These are phyloP conservation scores for Calamus simplicifolius DNA, from an alignment of 176 grass and related monocot species.

Conservation along the genomic window DNA sequence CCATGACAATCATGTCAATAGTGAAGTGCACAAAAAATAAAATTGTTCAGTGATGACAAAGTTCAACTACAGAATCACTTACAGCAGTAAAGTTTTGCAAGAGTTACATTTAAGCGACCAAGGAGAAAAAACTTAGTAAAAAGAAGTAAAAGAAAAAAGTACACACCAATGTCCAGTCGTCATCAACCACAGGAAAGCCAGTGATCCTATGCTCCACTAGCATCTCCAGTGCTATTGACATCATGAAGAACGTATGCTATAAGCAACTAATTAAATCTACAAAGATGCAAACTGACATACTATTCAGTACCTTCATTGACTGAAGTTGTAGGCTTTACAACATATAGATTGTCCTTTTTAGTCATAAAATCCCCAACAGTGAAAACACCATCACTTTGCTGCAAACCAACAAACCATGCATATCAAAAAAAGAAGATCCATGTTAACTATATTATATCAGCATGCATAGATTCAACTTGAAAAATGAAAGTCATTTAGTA, in stretches of 20 bases:
- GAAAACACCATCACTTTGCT: constrained; percentile 56
- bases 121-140: not conserved
- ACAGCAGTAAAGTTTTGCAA: not conserved
- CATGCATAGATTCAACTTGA: no score
- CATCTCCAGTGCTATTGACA: constrained; percentile 46
- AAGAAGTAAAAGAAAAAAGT: not conserved
- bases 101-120: not conserved
- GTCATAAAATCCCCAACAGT: constrained; percentile 95
- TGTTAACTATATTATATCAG: no score
- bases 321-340: constrained; percentile 47
- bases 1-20: no score
- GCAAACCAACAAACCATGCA: not conserved
- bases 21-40: no score
- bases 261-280: not conserved
- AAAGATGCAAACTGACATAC: not conserved
- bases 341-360: constrained; percentile 40
- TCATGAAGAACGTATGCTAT: not conserved
- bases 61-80: no score
- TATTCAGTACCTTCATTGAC: constrained; percentile 58
- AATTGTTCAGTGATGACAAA: no score
- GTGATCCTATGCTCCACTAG: constrained; percentile 73
- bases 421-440: no score
- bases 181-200: constrained; percentile 88
- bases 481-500: no score
- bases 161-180: constrained; percentile 68